Conservation (phyloP, 2,329 filamentous ascomycete genomes). For the Ceratocystis harringtonii region DNA sequence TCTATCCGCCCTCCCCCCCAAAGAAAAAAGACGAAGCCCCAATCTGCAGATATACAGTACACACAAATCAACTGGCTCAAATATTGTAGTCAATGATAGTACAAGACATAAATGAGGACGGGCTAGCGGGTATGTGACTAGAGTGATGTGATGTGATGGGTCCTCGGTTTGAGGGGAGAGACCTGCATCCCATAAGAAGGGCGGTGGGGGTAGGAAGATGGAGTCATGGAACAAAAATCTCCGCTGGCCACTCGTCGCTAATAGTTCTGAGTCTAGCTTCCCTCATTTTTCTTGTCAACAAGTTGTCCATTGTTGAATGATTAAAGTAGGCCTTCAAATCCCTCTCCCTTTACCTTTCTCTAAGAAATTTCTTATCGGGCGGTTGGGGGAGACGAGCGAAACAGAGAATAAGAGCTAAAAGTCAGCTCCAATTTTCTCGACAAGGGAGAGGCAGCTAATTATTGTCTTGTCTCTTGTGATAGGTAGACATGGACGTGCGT, state of each 20-base stretch:
- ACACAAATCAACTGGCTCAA: too few species aligned
- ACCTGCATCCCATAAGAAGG: constrained; percentile 1
- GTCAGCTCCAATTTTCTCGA: not conserved
- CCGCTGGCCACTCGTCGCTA: not conserved
- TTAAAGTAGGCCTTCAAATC: not conserved
- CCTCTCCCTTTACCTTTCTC: not conserved
- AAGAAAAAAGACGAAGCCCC: not conserved
- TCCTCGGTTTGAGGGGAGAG: constrained; percentile 1
- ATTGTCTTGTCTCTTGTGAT: not conserved
- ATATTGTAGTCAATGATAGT: not conserved
- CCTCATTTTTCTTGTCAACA: not conserved
- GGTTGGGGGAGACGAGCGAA: not conserved
- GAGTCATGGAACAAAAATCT: not conserved
- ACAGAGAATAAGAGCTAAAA: not conserved
- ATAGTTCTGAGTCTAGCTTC: not conserved
- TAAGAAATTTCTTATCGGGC: not conserved
- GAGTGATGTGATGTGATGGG: not conserved
- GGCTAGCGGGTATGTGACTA: not conserved
- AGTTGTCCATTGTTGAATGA: not conserved
- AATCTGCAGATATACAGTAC: not conserved
- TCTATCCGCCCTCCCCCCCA: not conserved
- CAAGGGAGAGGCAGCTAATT: constrained; percentile 1
- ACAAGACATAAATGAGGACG: not conserved
- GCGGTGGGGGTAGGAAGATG: not conserved
- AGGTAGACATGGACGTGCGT: not conserved